Base-by-base conservation (phyloP, 805 yeast genomes). In the Wickerhamiella alocasiicola region DNA sequence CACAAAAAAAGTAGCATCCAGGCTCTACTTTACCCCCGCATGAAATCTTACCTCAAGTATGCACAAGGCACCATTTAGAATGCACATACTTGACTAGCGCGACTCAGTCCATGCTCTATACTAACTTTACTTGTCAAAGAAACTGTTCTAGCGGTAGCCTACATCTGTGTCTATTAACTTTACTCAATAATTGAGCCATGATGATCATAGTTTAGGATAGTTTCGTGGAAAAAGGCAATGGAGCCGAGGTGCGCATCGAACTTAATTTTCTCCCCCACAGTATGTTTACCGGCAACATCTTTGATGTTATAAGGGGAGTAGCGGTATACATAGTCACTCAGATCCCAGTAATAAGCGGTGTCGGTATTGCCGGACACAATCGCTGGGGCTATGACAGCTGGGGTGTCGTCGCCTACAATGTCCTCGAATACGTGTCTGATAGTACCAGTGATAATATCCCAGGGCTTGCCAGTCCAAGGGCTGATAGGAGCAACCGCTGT, bases 301-400 rank as follows among this genome's bases (percentile, higher is more conserved):
- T 24, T 55, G 12, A 18, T 12, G n/a, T 34, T 56, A 27, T 45
- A 39, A 12, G 83, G 80, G 31, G 67, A 64, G 56, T 66, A 74
- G 44, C 87, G 65, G 62, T 65, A 79, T 37, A 80, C 73, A 55
- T 78, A 69, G 25, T 61, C 55, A 2, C 79, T 70, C 48, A 79
- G 60, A 33, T 62, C 56, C 84, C 82, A 77, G 57, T 77, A 80
- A 51, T 70, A 67, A 43, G 65, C 63, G 2, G 87, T 78, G 55
- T 80, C 87, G 4, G 87, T 79, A 58, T 79, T 79, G 28, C 78
- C 87, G 2, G 81, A 66, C 69, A 73, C 70, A 37, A 78, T 57
- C 21, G 69, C 64, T 2, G 85, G 83, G 3, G 78, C 64, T 13
- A 73, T 65, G 30, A 70, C 50, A 19, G 65, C 54, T 2, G 55